phyloP scores from a whole-genome alignment of 345 rosid species.

The Alliaria petiolata region DNA sequence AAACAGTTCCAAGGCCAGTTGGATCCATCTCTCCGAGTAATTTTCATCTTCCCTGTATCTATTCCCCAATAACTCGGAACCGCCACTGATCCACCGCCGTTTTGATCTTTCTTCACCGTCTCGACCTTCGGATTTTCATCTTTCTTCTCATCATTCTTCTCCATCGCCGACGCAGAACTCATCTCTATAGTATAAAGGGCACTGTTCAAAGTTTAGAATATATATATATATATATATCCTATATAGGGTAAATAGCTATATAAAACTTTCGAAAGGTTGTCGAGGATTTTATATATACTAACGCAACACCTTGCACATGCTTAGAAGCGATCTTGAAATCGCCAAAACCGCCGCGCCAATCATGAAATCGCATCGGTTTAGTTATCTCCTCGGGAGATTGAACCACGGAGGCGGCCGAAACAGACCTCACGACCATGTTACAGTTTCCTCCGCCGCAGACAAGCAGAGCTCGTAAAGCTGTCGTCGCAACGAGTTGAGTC shows the following conservation, averaged over 20 bases:
- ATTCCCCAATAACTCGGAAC: slow-evolving; percentile 77
- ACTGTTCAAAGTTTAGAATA: neutral
- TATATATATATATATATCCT: too few relatives aligned
- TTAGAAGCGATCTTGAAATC: neutral
- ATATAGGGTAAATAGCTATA: too few relatives aligned
- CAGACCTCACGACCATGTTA: neutral
- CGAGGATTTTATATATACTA: neutral
- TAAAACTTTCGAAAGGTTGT: too few relatives aligned
- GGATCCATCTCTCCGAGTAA: slow-evolving; percentile 54
- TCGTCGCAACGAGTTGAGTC: slow-evolving; percentile 32
- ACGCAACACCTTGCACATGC: neutral
- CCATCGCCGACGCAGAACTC: slow-evolving; percentile 14
- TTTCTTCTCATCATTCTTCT: neutral
- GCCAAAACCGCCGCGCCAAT: neutral
- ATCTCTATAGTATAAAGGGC: neutral
- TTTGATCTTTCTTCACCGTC: slow-evolving; percentile 21
- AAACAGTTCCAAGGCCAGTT: slow-evolving; percentile 90
- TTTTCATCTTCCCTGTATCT: slow-evolving; percentile 51
- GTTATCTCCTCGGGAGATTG: neutral
- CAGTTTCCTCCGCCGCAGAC: slow-evolving; percentile 3
- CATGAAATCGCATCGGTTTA: neutral
- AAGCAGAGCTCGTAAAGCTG: slow-evolving; percentile 30
- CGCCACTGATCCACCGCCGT: slow-evolving; percentile 21
- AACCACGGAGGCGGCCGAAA: slow-evolving; percentile 1
- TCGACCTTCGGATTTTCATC: slow-evolving; percentile 4